These are phyloP conservation scores for Vitis hybrid DNA, from an alignment of 177 flowering plant genomes.

Conservation along the genomic window DNA sequence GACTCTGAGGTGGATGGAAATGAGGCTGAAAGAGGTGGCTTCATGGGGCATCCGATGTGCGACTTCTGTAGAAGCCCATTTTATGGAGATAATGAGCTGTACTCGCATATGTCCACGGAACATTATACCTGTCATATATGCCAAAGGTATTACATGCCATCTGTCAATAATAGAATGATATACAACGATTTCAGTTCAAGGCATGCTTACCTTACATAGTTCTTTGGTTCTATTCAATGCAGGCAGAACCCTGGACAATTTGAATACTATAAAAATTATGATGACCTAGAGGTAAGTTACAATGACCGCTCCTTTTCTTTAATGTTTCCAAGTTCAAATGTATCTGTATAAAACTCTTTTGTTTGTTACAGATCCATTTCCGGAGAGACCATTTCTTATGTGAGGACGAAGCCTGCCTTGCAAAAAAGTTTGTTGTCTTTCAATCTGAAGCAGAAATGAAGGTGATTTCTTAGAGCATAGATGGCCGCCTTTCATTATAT, in stretches of 20 bases:
- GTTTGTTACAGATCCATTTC: constrained; percentile 68
- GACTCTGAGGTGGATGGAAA: constrained; percentile 97
- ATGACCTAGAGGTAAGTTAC: constrained; percentile 76
- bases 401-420: constrained; percentile 90
- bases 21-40: constrained; percentile 97
- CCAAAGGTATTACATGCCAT: constrained; percentile 56
- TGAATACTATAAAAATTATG: constrained; percentile 86
- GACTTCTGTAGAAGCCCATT: constrained; percentile 83
- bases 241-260: constrained; percentile 92
- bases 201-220: neutral
- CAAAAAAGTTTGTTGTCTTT: constrained; percentile 85
- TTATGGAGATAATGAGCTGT: constrained; percentile 95
- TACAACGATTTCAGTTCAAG: neutral
- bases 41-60: constrained; percentile 87
- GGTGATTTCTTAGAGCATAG: constrained; percentile 35
- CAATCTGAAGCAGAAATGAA: constrained; percentile 83
- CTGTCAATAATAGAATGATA: neutral
- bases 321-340: neutral
- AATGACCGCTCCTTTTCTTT: neutral
- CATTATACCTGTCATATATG: constrained; percentile 94
- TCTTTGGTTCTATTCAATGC: constrained; percentile 17
- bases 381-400: constrained; percentile 84
- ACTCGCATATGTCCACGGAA: constrained; percentile 86
- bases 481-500: neutral
- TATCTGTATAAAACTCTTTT: neutral